A percentile compares a stretch with the other conserved stretches of the same genome.
Evolutionary conservation across 2,329 filamentous ascomycete genomes (phyloP).

Genomic region (Colletotrichum salicis): DNA sequence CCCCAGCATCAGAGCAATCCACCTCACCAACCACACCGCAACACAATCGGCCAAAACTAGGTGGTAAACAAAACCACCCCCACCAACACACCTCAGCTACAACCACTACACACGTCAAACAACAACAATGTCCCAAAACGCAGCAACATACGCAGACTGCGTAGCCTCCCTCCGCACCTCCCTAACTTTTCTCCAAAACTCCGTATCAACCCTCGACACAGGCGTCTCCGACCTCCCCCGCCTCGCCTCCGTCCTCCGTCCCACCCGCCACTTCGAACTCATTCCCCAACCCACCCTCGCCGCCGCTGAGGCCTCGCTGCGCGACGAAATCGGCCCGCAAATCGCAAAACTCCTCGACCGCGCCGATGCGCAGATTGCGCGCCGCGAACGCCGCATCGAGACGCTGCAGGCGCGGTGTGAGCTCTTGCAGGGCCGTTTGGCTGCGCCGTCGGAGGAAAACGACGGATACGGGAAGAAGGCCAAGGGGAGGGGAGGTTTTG

Average conservation of each 20-base stretch:
- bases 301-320: constrained; percentile 83
- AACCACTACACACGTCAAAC: background rate
- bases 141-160: constrained; percentile 63
- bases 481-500: constrained; percentile 28
- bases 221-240: constrained; percentile 69
- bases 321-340: constrained; percentile 90
- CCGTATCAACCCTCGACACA: constrained; percentile 65
- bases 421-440: constrained; percentile 78
- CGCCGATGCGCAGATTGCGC: constrained; percentile 85
- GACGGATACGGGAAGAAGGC: constrained; percentile 35
- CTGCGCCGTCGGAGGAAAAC: constrained; percentile 39
- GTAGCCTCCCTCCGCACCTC: constrained; percentile 69
- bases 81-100: background rate
- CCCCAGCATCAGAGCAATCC: background rate
- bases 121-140: constrained; percentile 16
- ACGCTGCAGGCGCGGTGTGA: constrained; percentile 85
- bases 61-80: background rate
- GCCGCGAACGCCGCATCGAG: constrained; percentile 84
- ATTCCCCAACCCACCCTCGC: constrained; percentile 86
- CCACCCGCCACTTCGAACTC: constrained; percentile 86
- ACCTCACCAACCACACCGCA: no score
- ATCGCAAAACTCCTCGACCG: constrained; percentile 81
- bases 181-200: constrained; percentile 70
- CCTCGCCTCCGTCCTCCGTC: constrained; percentile 60
- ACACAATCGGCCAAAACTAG: background rate